Conservation (phyloP, 2,329 filamentous ascomycete species). For the Metarhizium sp. region DNA sequence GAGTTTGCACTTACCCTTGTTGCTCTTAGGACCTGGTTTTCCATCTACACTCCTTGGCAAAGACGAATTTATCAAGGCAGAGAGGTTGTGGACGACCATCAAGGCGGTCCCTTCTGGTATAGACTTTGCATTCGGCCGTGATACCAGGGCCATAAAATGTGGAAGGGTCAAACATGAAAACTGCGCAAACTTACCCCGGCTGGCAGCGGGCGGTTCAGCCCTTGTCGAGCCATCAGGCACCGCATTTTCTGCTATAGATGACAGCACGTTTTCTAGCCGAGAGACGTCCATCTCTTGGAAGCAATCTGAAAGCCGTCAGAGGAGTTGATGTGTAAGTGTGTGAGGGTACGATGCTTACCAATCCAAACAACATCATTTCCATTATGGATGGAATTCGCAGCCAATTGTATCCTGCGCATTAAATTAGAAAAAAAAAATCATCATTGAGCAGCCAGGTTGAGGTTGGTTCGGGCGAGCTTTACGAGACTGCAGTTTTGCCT, state of each 20-base stretch:
- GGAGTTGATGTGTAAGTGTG: neutral
- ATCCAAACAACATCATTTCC: slow-evolving; percentile 69
- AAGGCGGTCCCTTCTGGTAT: slow-evolving; percentile 56
- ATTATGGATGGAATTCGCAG: slow-evolving; percentile 51
- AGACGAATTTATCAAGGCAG: slow-evolving; percentile 65
- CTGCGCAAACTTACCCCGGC: slow-evolving; percentile 30
- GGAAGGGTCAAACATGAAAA: slow-evolving; percentile 51
- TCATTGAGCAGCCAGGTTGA: neutral
- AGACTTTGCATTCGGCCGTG: slow-evolving; percentile 53
- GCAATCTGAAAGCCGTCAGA: slow-evolving; percentile 27
- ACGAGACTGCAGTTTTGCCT: slow-evolving; percentile 81
- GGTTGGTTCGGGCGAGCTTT: slow-evolving; percentile 24
- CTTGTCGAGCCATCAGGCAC: slow-evolving; percentile 3
- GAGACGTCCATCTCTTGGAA: slow-evolving; percentile 29
- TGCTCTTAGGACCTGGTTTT: slow-evolving; percentile 26
- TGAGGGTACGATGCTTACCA: slow-evolving; percentile 44
- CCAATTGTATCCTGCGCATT: slow-evolving; percentile 55
- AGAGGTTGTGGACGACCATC: slow-evolving; percentile 70
- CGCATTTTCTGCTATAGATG: slow-evolving; percentile 8
- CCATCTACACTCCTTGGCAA: slow-evolving; percentile 53
- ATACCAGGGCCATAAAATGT: slow-evolving; percentile 66
- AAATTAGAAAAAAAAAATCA: neutral
- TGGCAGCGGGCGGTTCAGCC: slow-evolving; percentile 12
- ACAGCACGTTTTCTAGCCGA: slow-evolving; percentile 19
- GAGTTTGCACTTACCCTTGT: slow-evolving; percentile 23